Conservation (phyloP, 768 basidiomycete species). For the Amylocystis lapponica region DNA sequence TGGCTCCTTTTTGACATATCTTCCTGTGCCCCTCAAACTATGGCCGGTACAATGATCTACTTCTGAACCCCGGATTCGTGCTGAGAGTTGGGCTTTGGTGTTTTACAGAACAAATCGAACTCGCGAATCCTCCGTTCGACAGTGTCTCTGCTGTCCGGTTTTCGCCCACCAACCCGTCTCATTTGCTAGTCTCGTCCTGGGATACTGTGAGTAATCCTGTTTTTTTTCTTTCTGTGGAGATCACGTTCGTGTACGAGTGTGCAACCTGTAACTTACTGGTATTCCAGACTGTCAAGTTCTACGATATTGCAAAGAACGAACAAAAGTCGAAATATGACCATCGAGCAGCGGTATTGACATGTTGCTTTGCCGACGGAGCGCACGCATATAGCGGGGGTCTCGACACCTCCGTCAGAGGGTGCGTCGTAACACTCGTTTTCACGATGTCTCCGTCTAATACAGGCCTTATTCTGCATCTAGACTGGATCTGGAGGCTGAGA, state of each 20-base stretch:
- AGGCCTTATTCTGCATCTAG: too few relatives aligned
- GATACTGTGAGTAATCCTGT: conserved; percentile 51
- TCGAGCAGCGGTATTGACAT: conserved; percentile 83
- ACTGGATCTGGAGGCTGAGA: conserved; percentile 71
- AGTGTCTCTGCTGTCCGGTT: conserved; percentile 77
- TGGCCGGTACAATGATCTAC: not conserved
- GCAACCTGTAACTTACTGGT: not conserved
- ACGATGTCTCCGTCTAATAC: too few relatives aligned
- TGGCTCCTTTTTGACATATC: too few relatives aligned
- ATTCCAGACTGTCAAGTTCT: conserved; percentile 50
- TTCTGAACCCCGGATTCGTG: not conserved
- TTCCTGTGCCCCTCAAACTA: not conserved
- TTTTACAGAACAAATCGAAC: conserved; percentile 31
- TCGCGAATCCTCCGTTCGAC: conserved; percentile 75
- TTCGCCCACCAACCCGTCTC: conserved; percentile 73
- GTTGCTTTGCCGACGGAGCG: conserved; percentile 61
- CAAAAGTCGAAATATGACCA: conserved; percentile 82
- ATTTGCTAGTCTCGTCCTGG: conserved; percentile 85
- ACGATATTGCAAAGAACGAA: conserved; percentile 52
- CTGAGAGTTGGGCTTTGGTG: not conserved
- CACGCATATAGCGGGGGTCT: conserved; percentile 84
- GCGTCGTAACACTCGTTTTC: conserved; percentile 33
- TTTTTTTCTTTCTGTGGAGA: not conserved
- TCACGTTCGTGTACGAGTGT: not conserved
- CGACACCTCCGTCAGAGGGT: conserved; percentile 82